A percentile compares a stretch with the other conserved stretches of the same genome.
These are phyloP conservation scores for Pythium aristosporum DNA, from an alignment of 352 stramenopile genomes.

Conservation along the genomic window DNA sequence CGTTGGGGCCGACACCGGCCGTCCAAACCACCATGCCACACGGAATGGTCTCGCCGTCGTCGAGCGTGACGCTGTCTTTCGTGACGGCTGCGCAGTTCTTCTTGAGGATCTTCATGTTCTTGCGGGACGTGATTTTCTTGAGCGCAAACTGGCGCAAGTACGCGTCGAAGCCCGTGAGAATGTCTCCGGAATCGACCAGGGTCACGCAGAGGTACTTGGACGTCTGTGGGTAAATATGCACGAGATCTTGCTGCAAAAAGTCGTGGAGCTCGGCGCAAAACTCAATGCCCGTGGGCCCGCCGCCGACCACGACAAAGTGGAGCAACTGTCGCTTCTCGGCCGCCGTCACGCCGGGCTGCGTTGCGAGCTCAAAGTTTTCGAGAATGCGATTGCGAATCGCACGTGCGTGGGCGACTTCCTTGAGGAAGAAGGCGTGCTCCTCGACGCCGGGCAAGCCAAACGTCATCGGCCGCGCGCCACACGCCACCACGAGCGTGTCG, in stretches of 20 bases:
- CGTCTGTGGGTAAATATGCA: slow-evolving; percentile 69
- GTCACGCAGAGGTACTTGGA: slow-evolving; percentile 74
- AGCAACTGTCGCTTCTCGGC: slow-evolving; percentile 91
- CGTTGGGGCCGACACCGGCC: slow-evolving; percentile 72
- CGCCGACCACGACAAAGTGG: slow-evolving; percentile 97
- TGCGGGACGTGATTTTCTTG: slow-evolving; percentile 76
- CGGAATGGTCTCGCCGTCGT: slow-evolving; percentile 57
- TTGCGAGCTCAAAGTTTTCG: slow-evolving; percentile 94
- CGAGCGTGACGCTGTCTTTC: slow-evolving; percentile 57
- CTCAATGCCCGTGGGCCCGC: slow-evolving; percentile 94
- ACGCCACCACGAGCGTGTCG: slow-evolving; percentile 93
- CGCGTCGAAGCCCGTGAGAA: slow-evolving; percentile 71
- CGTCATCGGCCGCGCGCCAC: slow-evolving; percentile 93
- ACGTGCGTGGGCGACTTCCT: slow-evolving; percentile 95
- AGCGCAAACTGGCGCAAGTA: slow-evolving; percentile 70
- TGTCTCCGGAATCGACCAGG: slow-evolving; percentile 67
- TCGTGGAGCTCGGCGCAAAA: slow-evolving; percentile 97
- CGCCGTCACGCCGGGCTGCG: slow-evolving; percentile 76
- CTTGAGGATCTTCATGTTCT: slow-evolving; percentile 79
- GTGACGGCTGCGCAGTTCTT: slow-evolving; percentile 74
- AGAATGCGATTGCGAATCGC: slow-evolving; percentile 78
- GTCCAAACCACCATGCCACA: slow-evolving; percentile 77
- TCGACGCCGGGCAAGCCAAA: slow-evolving; percentile 91
- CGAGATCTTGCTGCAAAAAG: slow-evolving; percentile 91
- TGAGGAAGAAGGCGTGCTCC: slow-evolving; percentile 96